Base-by-base conservation (phyloP, 2,329 filamentous ascomycete species). In the Elsinoe arachidis region DNA sequence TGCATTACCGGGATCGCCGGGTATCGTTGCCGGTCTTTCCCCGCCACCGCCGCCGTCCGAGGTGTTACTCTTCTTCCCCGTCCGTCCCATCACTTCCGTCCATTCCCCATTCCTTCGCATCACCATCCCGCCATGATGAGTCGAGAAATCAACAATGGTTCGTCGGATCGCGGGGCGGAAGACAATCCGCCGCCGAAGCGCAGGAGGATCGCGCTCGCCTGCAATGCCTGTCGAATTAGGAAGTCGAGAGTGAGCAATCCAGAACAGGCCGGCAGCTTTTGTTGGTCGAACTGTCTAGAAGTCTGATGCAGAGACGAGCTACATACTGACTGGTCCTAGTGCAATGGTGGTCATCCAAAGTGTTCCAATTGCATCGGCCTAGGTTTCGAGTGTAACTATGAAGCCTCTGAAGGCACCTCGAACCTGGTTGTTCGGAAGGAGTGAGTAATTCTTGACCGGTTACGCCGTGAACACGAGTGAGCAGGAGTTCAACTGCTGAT, bases 331-430 rank as follows among this genome's bases (percentile, higher is more conserved):
- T 2, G 19, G 5, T 4, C 2, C 21, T 61, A 75, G 67, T 78
- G 75, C 56, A 73, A 77, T 65, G 74, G 74, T 10, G 61, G 61
- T 10, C 67, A 72, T 17, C 75, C 75, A 11, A 69, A 68, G 43
- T 77, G 75, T 59, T 70, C 70, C n/a, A 65, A 69, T 21, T 77
- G 75, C 57, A 61, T 59, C 14, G 69, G 73, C 34, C 65, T 75
- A 30, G 72, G 69, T 5, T 74, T 74, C 56, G 73, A 76, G 9
- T 78, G 75, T 61, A 63, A 69, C 33, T 78, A 78, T 63, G 67
- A 69, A 5, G 65, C 72, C 7, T 65, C 70, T 2, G 63, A 64
- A 6, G 68, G 69, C 14, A 64, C 67, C 1, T 65, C 68, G 0
- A 75, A 74, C 62, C 63, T 70, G 0, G 72, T 75, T 39, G 69